Base-by-base conservation (phyloP, 192 early-diverging fungal genomes). In the Coemansia brasiliensis region DNA sequence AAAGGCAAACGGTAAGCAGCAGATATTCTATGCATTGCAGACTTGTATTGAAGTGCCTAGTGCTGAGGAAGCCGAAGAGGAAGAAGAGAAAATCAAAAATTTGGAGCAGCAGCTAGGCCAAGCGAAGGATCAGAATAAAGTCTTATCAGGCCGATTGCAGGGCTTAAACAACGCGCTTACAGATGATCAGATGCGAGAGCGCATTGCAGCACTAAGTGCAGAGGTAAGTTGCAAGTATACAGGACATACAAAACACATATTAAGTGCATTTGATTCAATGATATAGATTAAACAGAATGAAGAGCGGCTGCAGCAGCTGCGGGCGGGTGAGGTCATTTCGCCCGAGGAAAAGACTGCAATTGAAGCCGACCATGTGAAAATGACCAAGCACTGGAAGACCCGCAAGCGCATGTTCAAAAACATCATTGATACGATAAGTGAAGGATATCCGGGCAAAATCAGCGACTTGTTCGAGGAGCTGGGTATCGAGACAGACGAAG, bases 401-500 rank as follows among this genome's bases (percentile, higher is more conserved):
- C 69, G 85, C 37, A 84, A 83, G 64, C 69, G 78, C 53, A 76
- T 82, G 70, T 85, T 87, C 52, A 82, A 77, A 37, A 74, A 82
- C 40, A 75, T 82, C 15, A 74, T 76, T 40, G 73, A 69, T 22
- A 42, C 71, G 8, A 80, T 85, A 24, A 65, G 65, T 15, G 85
- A 87, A 57, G 79, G 69, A 8, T 72, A 85, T 41, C 75, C 67
- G 18, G 67, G 67, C 10, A 85, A 82, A 61, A 49, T 80, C 21
- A 66, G 62, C 26, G 82, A 83, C 29, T 64, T 85, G 20, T 69
- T 79, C 54, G 82, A 79, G 44, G 69, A 82, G 48, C 41, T 87
- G 15, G 83, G 84, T 21, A 67, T 87, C 32, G 85, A 87, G 55
- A 85, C 83, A 0, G 85, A 86, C 53, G 83, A 86, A 50, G 55